A percentile compares a stretch with the other conserved stretches of the same genome.
These are phyloP conservation scores for Mycena venus DNA, from an alignment of 768 basidiomycete species.

Conservation along the genomic window DNA sequence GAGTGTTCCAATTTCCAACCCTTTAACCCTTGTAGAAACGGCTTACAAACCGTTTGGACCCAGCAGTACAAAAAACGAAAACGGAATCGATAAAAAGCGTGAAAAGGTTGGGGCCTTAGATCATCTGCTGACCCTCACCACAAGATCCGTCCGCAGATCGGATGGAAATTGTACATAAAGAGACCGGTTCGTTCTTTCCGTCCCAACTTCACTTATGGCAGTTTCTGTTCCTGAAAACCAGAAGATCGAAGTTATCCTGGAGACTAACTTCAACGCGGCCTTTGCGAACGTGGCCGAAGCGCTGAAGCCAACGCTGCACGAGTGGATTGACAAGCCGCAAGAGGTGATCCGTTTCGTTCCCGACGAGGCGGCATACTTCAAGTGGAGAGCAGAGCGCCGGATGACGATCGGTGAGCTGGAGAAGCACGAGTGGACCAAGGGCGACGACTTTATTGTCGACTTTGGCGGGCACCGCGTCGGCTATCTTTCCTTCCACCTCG, in stretches of 20 bases:
- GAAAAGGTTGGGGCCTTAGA: no score
- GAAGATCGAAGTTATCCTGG: conserved; percentile 11
- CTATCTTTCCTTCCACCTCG: conserved; percentile 12
- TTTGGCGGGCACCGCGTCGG: conserved; percentile 16
- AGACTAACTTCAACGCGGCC: conserved; percentile 17
- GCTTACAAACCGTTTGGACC: no score
- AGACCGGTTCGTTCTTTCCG: conserved; percentile 9
- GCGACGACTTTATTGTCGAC: conserved; percentile 14
- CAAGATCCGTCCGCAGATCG: conserved; percentile 10
- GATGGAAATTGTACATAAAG: conserved; percentile 10
- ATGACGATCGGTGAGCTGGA: conserved; percentile 12
- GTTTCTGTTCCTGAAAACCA: conserved; percentile 16
- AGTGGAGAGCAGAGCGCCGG: conserved; percentile 19
- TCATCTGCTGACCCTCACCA: conserved; percentile 12
- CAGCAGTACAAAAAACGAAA: no score
- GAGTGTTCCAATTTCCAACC: no score
- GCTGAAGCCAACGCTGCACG: conserved; percentile 9
- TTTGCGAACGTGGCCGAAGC: conserved; percentile 8
- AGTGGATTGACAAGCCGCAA: conserved; percentile 12
- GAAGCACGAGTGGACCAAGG: conserved; percentile 16
- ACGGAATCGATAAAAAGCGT: no score
- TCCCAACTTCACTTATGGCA: conserved; percentile 1
- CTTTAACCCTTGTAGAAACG: no score
- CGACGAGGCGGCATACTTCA: conserved; percentile 10
- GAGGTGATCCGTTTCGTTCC: conserved; percentile 13